phyloP scores from a whole-genome alignment of 2,329 filamentous ascomycete genomes.

The Biscogniauxia mediterranea region DNA sequence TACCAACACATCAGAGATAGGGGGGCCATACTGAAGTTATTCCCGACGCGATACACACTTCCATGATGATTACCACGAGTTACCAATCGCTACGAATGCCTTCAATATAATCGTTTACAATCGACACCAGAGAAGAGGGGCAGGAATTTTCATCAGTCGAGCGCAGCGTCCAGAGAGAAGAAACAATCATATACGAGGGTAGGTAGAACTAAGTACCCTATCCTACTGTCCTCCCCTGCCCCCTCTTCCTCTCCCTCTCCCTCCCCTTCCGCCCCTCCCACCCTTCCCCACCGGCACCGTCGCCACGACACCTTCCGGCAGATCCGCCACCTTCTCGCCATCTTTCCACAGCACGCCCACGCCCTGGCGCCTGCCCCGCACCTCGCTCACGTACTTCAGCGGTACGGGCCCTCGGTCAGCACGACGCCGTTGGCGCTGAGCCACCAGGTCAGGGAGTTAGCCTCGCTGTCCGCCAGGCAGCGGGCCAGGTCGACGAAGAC shows the following conservation, averaged over 20 bases:
- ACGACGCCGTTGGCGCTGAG: conserved; percentile 76
- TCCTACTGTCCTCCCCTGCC: conserved; percentile 19
- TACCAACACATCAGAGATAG: no score
- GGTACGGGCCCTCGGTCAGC: conserved; percentile 63
- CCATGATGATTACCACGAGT: no score
- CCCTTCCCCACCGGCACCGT: conserved; percentile 48
- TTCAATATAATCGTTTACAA: no score
- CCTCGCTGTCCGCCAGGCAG: conserved; percentile 57
- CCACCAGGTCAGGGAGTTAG: conserved; percentile 64
- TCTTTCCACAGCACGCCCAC: conserved; percentile 68
- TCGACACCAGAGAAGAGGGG: no score
- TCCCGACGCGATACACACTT: no score
- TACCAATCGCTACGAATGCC: no score
- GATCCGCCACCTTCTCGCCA: conserved; percentile 63
- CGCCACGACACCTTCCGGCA: conserved; percentile 59
- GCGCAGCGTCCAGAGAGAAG: no score
- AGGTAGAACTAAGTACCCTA: no score
- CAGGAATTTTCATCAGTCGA: no score
- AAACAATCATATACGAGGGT: no score
- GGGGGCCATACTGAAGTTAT: no score
- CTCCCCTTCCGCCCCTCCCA: conserved; percentile 36
- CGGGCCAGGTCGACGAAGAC: conserved; percentile 72
- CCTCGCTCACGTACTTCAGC: conserved; percentile 67
- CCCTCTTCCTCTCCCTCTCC: conserved; percentile 36
- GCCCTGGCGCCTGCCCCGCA: conserved; percentile 59